Base-by-base conservation (phyloP, 768 basidiomycete species). In the Xanthoconium purpureum region DNA sequence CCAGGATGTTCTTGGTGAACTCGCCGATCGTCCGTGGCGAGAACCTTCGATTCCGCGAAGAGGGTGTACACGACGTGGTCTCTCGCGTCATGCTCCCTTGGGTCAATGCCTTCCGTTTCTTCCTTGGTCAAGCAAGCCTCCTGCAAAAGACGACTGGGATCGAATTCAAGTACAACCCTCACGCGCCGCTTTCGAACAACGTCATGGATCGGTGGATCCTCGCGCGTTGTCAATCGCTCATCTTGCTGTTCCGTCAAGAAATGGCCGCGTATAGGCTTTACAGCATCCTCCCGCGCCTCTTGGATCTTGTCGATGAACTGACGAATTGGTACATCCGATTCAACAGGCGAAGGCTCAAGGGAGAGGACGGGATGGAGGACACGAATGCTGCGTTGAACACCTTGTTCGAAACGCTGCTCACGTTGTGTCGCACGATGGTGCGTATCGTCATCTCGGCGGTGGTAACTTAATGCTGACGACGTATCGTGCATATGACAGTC, bases 301-400 rank as follows among this genome's bases (percentile, higher is more conserved):
- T 98, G 56, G 89, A 91, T 60, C 85, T 99, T 55, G 82, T 99
- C 32, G 93, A 96, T 62, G 97, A 98, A 72, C 80, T 98, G 56
- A 99, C 97, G 20, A 99, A 99, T 70, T 98, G 95, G 94, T 99
- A 99, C 74, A 98, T 99, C 69, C 93, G 97, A 47, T 98, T 98
- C 78, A 99, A 99, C 74, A 87, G 97, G 43, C 88, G 88, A 62
- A 84, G 97, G 15, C 77, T 99, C 57, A 99, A 99, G 80, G 97
- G 97, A 44, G 91, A 96, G 71, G 89, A 93, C 64, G 91, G 96
- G 3, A 78, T 80, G 54, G 90, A 93, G 60, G 96, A 98, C 65
- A 94, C 94, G 9, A 69, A 84, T 15, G 75, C 86, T 18, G 97
- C 96, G 17, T 77, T 98, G 67, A 98, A 98, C 70, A 98, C 97